Conservation (phyloP, 805 yeast genomes). For the Saccharomycopsis fodiens region DNA sequence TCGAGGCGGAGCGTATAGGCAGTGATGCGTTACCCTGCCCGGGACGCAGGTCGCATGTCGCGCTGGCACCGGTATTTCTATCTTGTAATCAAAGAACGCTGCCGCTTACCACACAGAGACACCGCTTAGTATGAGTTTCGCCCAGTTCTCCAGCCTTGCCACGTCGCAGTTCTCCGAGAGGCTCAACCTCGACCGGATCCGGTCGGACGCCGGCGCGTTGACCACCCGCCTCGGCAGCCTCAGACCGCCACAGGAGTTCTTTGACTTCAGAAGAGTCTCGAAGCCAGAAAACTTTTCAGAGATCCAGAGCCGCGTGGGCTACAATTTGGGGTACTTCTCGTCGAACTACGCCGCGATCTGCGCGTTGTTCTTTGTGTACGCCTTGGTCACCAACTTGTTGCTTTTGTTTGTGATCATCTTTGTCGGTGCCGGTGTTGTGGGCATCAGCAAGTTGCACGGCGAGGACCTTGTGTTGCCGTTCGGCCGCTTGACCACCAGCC, state of each 20-base stretch:
- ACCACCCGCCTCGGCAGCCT: slow-evolving; percentile 62
- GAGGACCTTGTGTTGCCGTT: slow-evolving; percentile 73
- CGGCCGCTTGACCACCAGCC: slow-evolving; percentile 65
- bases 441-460: slow-evolving; percentile 75
- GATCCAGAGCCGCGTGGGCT: slow-evolving; percentile 79
- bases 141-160: slow-evolving; percentile 24
- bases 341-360: slow-evolving; percentile 79
- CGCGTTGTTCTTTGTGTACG: slow-evolving; percentile 67
- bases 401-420: slow-evolving; percentile 76
- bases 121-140: slow-evolving; percentile 18
- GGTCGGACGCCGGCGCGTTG: slow-evolving; percentile 42
- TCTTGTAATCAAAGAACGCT: no score
- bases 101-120: no score
- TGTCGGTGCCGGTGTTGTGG: slow-evolving; percentile 65
- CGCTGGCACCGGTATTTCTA: no score
- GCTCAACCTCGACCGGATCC: slow-evolving; percentile 41
- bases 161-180: slow-evolving; percentile 38
- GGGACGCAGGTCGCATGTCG: no score
- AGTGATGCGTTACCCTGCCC: no score
- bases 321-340: slow-evolving; percentile 79
- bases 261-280: slow-evolving; percentile 81
- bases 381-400: slow-evolving; percentile 77
- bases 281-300: slow-evolving; percentile 89
- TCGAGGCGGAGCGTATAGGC: no score
- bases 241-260: slow-evolving; percentile 89